Conservation (phyloP, 495 filamentous ascomycete species). For the Usnea hakonensis region DNA sequence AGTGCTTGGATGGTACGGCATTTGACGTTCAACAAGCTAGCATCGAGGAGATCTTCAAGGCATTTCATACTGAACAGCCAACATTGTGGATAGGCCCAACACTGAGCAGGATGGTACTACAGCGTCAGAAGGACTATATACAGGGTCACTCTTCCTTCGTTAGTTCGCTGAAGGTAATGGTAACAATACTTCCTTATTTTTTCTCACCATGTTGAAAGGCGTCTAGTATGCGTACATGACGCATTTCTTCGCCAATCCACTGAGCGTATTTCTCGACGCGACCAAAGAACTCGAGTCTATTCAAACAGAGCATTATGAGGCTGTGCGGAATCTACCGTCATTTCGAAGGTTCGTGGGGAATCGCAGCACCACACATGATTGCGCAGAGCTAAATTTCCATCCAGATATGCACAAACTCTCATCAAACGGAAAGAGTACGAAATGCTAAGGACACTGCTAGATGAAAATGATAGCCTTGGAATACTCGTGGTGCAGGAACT, state of each 20-base stretch:
- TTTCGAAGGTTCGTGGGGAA: conserved; percentile 51
- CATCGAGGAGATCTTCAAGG: conserved; percentile 71
- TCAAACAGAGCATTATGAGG: conserved; percentile 58
- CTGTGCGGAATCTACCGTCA: conserved; percentile 69
- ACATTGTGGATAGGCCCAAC: conserved; percentile 62
- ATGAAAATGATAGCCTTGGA: conserved; percentile 43
- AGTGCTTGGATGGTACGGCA: conserved; percentile 62
- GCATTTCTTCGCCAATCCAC: conserved; percentile 85
- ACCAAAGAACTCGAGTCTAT: conserved; percentile 24
- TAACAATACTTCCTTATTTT: background rate
- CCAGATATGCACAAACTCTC: conserved; percentile 40
- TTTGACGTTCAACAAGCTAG: conserved; percentile 78
- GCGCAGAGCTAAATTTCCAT: background rate
- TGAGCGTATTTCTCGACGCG: conserved; percentile 56
- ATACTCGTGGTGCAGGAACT: conserved; percentile 31
- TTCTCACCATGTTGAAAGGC: conserved; percentile 7
- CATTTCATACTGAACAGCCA: conserved; percentile 45
- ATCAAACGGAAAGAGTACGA: conserved; percentile 35
- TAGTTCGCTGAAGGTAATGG: conserved; percentile 64
- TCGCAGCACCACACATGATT: background rate
- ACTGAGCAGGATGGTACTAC: conserved; percentile 55
- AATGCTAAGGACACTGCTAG: conserved; percentile 41
- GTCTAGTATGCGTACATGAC: conserved; percentile 86
- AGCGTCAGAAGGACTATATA: conserved; percentile 76
- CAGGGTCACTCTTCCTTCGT: conserved; percentile 77